Evolutionary conservation across 345 rosid species (phyloP).

Genomic region (rapeseed (Brassica napus)): DNA sequence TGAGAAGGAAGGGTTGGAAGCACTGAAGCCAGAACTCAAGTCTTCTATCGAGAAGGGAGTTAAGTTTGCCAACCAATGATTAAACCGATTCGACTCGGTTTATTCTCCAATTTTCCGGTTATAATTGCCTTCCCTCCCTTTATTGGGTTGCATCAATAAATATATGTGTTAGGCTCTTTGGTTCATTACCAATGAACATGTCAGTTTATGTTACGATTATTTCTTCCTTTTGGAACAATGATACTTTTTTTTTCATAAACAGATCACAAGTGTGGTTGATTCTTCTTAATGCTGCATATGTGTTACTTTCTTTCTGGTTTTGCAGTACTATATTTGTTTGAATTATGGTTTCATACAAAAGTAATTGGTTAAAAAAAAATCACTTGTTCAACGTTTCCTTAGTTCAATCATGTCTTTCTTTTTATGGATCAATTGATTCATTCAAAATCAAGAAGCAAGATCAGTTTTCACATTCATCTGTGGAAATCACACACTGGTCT

Average conservation of each 20-base stretch:
- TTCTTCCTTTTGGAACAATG: not conserved
- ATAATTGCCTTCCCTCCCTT: not conserved
- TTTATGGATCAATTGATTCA: too few relatives aligned
- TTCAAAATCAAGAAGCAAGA: too few relatives aligned
- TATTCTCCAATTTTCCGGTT: slow-evolving; percentile 28
- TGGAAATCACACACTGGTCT: too few relatives aligned
- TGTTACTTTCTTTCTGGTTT: not conserved
- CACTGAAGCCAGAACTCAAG: not conserved
- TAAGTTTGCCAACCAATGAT: not conserved
- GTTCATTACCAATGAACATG: not conserved
- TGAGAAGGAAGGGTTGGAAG: not conserved
- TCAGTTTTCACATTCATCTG: too few relatives aligned
- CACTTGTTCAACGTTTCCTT: too few relatives aligned
- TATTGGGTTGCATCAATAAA: slow-evolving; percentile 16
- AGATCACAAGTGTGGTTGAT: not conserved
- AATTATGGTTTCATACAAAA: not conserved
- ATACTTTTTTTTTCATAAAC: not conserved
- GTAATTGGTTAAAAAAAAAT: too few relatives aligned
- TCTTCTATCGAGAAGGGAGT: not conserved
- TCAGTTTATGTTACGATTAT: not conserved
- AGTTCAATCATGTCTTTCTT: too few relatives aligned
- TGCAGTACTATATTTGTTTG: not conserved
- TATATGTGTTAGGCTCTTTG: slow-evolving; percentile 6
- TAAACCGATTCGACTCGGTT: slow-evolving; percentile 25
- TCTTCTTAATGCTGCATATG: not conserved